Base-by-base conservation (phyloP, 2,329 filamentous ascomycete genomes). In the Hirsutella minnesotensis region DNA sequence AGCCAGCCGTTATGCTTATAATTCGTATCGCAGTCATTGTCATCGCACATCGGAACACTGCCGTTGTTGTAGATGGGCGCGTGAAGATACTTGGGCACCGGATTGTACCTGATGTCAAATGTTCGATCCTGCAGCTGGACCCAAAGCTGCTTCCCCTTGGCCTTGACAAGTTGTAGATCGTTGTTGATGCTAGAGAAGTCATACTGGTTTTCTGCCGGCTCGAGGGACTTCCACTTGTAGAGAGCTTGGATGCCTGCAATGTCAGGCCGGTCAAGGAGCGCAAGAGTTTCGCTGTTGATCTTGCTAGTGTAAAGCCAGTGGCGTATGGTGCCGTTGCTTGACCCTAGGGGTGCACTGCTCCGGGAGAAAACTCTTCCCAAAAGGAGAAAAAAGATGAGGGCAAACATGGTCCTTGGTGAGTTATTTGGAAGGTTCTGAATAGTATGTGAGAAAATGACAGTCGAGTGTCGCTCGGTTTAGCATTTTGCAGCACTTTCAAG, bases 151-250 rank as follows among this genome's bases (percentile, higher is more conserved):
- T 52, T 52, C 41, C 45, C 47, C 31, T 44, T 45, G 49, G 46
- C 43, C 40, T 34, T 18, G 43, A 47, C 47, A 21, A 41, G 69
- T 68, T 44, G 22, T 21, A 64, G 60, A 46, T 50, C 46, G 13
- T 21, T 12, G 9, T n/a, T 30, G 29, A 31, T 31, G 3, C 3
- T 4, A 15, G 29, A 31, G 9, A 31, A 31, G 29, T 31, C 29
- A 12, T 31, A 31, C 9, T 31, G 4, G 3, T 3, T 15, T 15
- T 31, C n/a, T 3, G 4, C 29, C 12, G 29, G n/a, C 29, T 31
- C 29, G 4, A 31, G 29, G n/a, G 3, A 4, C 29, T 15, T 31
- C 29, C 29, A 31, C 4, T 15, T 31, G 29, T 31, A 31, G 29
- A 31, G 29, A 10, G 9, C 29, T 12, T 31, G 29, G 9, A 31